Evolutionary conservation across 305 asterid genomes (phyloP), one percentile per base, ranked within the genome.

Genomic region (Caryopteris hybrid): DNA sequence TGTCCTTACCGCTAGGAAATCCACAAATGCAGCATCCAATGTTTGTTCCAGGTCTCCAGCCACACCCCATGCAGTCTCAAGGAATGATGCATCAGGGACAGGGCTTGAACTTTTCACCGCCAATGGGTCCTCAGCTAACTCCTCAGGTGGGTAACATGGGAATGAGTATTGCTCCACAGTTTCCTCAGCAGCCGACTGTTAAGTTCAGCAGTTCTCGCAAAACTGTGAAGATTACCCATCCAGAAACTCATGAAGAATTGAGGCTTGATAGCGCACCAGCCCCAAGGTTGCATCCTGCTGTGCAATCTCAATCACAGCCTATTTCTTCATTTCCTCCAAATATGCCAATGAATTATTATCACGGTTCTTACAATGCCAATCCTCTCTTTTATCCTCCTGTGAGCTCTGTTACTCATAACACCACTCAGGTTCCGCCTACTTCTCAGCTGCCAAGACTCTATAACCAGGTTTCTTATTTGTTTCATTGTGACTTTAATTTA

Each of bases 21-120:
- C 87, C 86, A 20, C 69, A 88, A 16, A 81, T 79, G 69, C 95
- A 82, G 78, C 97, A 79, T 71, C 71, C 84, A 23, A 76, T 89
- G 83, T 91, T 78, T 82, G 80, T 87, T 74, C 64, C 90, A 60
- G 84, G 92, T 71, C 85, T 83, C 73, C 96, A 78, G 74, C 85
- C 88, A 47, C 93, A 85, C 74, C 87, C 83, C 31, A 73, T 91
- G 88, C 95, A 83, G 78, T 45, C 96, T 25, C 97, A 85, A 69
- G 93, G 92, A 57, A 75, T 91, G 79, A 77, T 89, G 71, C 97
- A 89, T 84, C 96, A 83, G 73, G 89, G 92, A 17, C 97, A 85
- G 65, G 71, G 82, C 73, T 64, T 87, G 72, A 80, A 77, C 71
- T 89, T 79, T 78, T 64, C 95, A 27, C 61, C 96, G 39, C 95